These are phyloP conservation scores for Xylaria arbuscula DNA, from an alignment of 2,329 filamentous ascomycete species.

Conservation along the genomic window DNA sequence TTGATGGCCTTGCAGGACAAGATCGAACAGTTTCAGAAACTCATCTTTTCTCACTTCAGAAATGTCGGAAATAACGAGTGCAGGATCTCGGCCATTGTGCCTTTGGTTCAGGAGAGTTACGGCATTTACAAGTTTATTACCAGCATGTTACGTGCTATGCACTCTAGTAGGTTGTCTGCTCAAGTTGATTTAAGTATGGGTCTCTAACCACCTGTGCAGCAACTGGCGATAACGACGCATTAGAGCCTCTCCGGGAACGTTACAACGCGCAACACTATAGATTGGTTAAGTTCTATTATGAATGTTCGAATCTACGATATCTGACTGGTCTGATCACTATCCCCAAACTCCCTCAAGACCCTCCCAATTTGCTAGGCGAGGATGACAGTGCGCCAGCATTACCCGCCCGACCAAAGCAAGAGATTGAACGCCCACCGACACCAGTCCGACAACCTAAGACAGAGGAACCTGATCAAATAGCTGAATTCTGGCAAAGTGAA, in stretches of 20 bases:
- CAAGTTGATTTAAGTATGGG: neutral
- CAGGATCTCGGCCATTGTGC: conserved; percentile 91
- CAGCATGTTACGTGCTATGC: conserved; percentile 98
- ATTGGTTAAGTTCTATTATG: conserved; percentile 97
- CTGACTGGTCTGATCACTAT: conserved; percentile 96
- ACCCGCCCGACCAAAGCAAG: conserved; percentile 82
- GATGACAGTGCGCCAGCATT: conserved; percentile 86
- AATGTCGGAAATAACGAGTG: conserved; percentile 94
- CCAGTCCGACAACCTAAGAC: conserved; percentile 74
- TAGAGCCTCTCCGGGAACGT: conserved; percentile 85
- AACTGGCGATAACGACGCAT: conserved; percentile 91
- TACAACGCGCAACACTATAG: conserved; percentile 98
- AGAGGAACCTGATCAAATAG: conserved; percentile 92
- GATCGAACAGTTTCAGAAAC: conserved; percentile 98
- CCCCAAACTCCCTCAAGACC: conserved; percentile 93
- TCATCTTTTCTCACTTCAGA: conserved; percentile 97
- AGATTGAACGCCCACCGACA: conserved; percentile 74
- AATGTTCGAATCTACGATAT: conserved; percentile 97
- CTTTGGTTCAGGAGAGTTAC: conserved; percentile 96
- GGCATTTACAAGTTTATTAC: conserved; percentile 99
- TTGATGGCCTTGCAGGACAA: conserved; percentile 97
- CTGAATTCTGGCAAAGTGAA: conserved; percentile 97
- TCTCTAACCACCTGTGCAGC: conserved; percentile 60
- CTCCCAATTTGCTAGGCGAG: conserved; percentile 87
- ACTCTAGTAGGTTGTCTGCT: conserved; percentile 75